Conservation (phyloP, 148 eudicot species). For the Cornus florida region DNA sequence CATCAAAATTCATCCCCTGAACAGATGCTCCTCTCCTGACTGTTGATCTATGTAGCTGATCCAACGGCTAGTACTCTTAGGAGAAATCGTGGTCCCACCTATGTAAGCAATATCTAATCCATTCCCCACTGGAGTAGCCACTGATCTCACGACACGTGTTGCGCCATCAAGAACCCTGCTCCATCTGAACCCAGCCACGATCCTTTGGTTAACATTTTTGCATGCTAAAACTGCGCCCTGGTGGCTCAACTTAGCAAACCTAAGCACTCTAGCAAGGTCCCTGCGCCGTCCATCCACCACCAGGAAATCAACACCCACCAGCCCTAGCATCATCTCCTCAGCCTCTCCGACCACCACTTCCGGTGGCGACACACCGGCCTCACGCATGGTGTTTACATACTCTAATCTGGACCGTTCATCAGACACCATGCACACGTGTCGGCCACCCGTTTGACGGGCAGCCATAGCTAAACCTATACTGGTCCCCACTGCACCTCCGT, state of each 20-base stretch:
- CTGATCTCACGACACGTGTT: constrained; percentile 30
- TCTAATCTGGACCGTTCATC: constrained; percentile 26
- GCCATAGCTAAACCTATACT: constrained; percentile 45
- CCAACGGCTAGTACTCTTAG: constrained; percentile 24
- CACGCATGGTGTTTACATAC: constrained; percentile 22
- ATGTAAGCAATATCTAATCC: constrained; percentile 52
- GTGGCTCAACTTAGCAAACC: constrained; percentile 32
- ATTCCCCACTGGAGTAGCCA: constrained; percentile 36
- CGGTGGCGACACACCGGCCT: constrained; percentile 19
- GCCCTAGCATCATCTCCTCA: constrained; percentile 19
- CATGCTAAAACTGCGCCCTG: constrained; percentile 48
- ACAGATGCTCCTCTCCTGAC: constrained; percentile 48
- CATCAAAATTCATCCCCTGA: constrained; percentile 21
- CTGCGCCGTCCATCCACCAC: constrained; percentile 35
- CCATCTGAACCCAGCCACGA: constrained; percentile 32
- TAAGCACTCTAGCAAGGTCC: constrained; percentile 26
- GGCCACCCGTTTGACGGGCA: constrained; percentile 30
- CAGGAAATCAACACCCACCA: constrained; percentile 40
- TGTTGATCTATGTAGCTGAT: constrained; percentile 33
- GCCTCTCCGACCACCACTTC: constrained; percentile 43
- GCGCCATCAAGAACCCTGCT: constrained; percentile 18
- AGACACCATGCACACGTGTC: constrained; percentile 41
- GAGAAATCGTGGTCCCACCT: not conserved
- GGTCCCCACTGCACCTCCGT: constrained; percentile 12
- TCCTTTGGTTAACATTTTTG: constrained; percentile 16